Conservation (phyloP, 176 grass and related monocot genomes). For the Carex cristatella region DNA sequence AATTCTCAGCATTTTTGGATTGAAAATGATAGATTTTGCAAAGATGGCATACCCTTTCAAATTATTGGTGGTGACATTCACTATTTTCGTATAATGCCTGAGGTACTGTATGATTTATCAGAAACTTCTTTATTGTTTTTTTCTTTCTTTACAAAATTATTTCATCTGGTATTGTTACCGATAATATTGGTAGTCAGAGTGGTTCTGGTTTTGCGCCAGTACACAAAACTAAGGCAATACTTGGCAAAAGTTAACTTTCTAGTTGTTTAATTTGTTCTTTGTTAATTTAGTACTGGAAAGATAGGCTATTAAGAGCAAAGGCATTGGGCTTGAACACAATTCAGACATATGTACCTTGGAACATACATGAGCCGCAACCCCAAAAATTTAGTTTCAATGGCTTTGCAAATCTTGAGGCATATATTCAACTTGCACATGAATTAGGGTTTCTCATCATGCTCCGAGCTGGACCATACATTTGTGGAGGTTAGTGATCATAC, state of each 20-base stretch:
- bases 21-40: slow-evolving; percentile 69
- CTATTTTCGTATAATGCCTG: slow-evolving; percentile 90
- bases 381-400: slow-evolving; percentile 58
- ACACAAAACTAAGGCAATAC: background rate
- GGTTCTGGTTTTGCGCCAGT: background rate
- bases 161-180: background rate
- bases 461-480: slow-evolving; percentile 79
- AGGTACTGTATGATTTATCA: slow-evolving; percentile 35
- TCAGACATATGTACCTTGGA: slow-evolving; percentile 96
- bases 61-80: slow-evolving; percentile 88
- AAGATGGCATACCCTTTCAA: slow-evolving; percentile 62
- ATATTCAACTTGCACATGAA: slow-evolving; percentile 78
- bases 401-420: slow-evolving; percentile 60
- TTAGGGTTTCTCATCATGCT: slow-evolving; percentile 89
- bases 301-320: slow-evolving; percentile 81
- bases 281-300: slow-evolving; percentile 72
- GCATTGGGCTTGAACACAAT: slow-evolving; percentile 87
- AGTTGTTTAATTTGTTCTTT: background rate
- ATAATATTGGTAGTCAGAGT: background rate
- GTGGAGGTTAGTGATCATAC: slow-evolving; percentile 54
- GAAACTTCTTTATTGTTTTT: background rate
- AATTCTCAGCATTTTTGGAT: slow-evolving; percentile 53
- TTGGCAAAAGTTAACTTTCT: background rate
- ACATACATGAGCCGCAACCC: slow-evolving; percentile 72
- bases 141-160: background rate